Evolutionary conservation across 805 yeast species (phyloP), one percentile per base, ranked within the genome.

Genomic region (Candida khao-thaluensis): DNA sequence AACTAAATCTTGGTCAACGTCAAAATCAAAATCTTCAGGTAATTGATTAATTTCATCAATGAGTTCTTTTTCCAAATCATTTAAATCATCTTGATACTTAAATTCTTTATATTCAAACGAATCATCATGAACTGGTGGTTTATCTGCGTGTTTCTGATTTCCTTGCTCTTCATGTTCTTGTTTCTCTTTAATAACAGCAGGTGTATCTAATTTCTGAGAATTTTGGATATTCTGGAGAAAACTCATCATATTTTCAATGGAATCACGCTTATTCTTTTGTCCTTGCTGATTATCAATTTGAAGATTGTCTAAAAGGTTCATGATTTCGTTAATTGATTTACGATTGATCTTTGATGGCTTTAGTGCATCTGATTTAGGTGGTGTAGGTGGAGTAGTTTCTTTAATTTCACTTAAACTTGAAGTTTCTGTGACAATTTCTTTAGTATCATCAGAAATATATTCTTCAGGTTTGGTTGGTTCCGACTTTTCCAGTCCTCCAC

Each of bases 1-100:
- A 12, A 41, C 12, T 3, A 43, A 8, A 8, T 38, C 47, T 29
- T 43, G 41, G 22, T 32, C 40, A 1, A 45, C 44, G 18, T 59
- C 62, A 41, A 66, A 66, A 38, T 68, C 72, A 46, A 49, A 66
- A 46, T 66, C 72, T 37, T 56, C 66, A 0, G 70, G 69, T 4
- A 65, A 33, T 45, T 50, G 54, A 39, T 65, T 65, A 11, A 62
- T 51, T 44, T 65, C 71, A 41, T 64, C 71, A 3, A 65, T 44
- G 2, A 64, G 36, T 25, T 61, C 68, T 33, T 61, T 53, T 31
- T 62, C 62, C 27, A 53, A 31, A 9, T 38, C 44, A 25, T 33
- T 36, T 12, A 44, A 24, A 8, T 47, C 41, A 11, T 42, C 43
- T 20, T 47, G 39, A 6, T 43, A 42, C 10, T 22, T 22, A 10